Evolutionary conservation across 2,329 filamentous ascomycete species (phyloP).

Genomic region (Macrophomina phaseolina): DNA sequence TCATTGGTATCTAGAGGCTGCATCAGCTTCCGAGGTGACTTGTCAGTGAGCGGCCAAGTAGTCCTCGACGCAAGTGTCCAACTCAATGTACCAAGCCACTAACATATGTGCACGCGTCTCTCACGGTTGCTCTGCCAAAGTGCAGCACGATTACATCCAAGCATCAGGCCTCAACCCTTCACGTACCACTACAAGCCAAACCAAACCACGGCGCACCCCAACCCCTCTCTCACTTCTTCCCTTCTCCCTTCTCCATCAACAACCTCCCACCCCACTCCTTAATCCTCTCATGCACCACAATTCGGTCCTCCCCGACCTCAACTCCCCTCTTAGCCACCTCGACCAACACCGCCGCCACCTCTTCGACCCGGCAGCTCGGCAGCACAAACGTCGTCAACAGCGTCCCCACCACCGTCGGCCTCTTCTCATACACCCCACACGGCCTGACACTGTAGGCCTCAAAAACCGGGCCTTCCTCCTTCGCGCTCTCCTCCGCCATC

Average conservation of each 20-base stretch:
- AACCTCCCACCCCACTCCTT: background rate
- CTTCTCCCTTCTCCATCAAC: background rate
- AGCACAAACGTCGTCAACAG: conserved; percentile 7
- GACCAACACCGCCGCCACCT: conserved; percentile 11
- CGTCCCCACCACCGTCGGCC: background rate
- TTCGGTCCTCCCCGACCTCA: background rate
- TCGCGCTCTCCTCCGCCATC: background rate
- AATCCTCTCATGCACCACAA: conserved; percentile 1
- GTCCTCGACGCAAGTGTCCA: no score
- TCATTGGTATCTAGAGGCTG: no score
- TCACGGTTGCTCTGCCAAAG: no score
- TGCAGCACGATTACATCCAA: no score
- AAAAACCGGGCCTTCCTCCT: background rate
- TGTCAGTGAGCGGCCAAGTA: no score
- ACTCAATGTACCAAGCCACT: no score
- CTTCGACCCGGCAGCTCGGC: conserved; percentile 16
- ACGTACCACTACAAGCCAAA: background rate
- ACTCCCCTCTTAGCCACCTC: background rate
- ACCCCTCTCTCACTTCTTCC: background rate
- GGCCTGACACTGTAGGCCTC: conserved; percentile 8
- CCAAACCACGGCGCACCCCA: background rate
- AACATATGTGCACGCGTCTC: no score
- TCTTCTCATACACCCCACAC: conserved; percentile 11
- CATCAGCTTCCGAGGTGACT: no score
- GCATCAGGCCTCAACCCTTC: no score